A percentile compares a stretch with the other conserved stretches of the same genome.
Conservation (phyloP, 805 yeast species). For the Starmera quercuum region DNA sequence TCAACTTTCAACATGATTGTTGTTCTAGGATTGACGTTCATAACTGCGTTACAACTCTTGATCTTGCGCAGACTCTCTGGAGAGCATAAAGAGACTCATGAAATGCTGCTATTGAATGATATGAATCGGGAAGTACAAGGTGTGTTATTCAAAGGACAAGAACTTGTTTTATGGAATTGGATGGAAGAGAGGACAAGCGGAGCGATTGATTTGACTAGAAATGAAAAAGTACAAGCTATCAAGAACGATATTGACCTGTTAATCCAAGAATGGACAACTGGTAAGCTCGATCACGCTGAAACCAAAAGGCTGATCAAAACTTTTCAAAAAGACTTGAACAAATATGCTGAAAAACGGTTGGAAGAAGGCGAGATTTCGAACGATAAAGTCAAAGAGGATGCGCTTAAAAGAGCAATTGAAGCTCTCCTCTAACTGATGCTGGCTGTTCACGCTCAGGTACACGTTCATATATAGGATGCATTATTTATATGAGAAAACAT, state of each 20-base stretch:
- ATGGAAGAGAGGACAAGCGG: conserved; percentile 20
- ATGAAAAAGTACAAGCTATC: conserved; percentile 2
- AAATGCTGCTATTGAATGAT: background rate
- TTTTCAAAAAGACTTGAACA: conserved; percentile 12
- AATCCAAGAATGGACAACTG: conserved; percentile 14
- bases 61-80: conserved; percentile 5
- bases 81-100: background rate
- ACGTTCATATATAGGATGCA: no score
- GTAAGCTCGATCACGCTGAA: conserved; percentile 10
- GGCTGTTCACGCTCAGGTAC: no score
- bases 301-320: conserved; percentile 7
- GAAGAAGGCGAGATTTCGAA: background rate
- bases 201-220: conserved; percentile 3
- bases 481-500: no score
- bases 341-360: conserved; percentile 10
- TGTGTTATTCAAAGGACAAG: conserved; percentile 13
- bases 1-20: conserved; percentile 9
- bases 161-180: conserved; percentile 20
- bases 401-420: conserved; percentile 9
- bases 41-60: conserved; percentile 9
- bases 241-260: conserved; percentile 16
- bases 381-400: background rate
- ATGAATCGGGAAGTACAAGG: conserved; percentile 6
- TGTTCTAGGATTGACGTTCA: conserved; percentile 4
- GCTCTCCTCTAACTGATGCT: conserved; percentile 8